Conservation (phyloP, 1,139 yeast species). For the Lodderomyces orthopsilosis region DNA sequence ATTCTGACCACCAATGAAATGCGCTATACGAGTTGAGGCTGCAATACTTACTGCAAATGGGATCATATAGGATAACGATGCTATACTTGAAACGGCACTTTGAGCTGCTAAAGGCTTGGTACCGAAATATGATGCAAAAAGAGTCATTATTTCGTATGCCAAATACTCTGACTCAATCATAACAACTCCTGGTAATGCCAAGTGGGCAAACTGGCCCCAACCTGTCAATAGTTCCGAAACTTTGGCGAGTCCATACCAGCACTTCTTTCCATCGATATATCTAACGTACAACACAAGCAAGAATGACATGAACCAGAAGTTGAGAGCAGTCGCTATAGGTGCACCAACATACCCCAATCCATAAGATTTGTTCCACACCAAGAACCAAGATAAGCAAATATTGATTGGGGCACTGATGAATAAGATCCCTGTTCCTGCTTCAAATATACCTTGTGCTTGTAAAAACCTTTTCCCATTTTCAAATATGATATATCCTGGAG, state of each 20-base stretch:
- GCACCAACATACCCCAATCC: slow-evolving; percentile 73
- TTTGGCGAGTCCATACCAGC: slow-evolving; percentile 65
- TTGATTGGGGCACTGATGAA: slow-evolving; percentile 80
- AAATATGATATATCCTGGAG: slow-evolving; percentile 81
- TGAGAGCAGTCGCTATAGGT: slow-evolving; percentile 67
- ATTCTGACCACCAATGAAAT: slow-evolving; percentile 79
- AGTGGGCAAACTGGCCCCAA: slow-evolving; percentile 57
- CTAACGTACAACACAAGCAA: slow-evolving; percentile 53
- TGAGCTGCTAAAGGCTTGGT: slow-evolving; percentile 84
- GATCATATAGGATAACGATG: slow-evolving; percentile 76
- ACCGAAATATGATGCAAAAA: slow-evolving; percentile 77
- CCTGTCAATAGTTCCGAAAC: slow-evolving; percentile 48
- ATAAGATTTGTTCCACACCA: slow-evolving; percentile 67
- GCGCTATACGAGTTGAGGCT: slow-evolving; percentile 82
- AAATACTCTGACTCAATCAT: slow-evolving; percentile 75
- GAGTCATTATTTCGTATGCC: slow-evolving; percentile 69
- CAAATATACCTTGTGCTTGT: slow-evolving; percentile 91
- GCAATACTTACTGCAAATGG: slow-evolving; percentile 91
- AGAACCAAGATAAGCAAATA: slow-evolving; percentile 63
- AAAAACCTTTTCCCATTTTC: slow-evolving; percentile 79
- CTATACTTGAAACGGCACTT: slow-evolving; percentile 79
- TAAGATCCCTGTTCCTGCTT: slow-evolving; percentile 80
- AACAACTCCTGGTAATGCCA: slow-evolving; percentile 71
- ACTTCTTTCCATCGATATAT: slow-evolving; percentile 61
- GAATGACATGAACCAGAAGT: slow-evolving; percentile 67